A percentile compares a stretch with the other conserved stretches of the same genome.
These are phyloP conservation scores for Suhomyces coccinellae DNA, from an alignment of 1,139 yeast species.

Conservation along the genomic window DNA sequence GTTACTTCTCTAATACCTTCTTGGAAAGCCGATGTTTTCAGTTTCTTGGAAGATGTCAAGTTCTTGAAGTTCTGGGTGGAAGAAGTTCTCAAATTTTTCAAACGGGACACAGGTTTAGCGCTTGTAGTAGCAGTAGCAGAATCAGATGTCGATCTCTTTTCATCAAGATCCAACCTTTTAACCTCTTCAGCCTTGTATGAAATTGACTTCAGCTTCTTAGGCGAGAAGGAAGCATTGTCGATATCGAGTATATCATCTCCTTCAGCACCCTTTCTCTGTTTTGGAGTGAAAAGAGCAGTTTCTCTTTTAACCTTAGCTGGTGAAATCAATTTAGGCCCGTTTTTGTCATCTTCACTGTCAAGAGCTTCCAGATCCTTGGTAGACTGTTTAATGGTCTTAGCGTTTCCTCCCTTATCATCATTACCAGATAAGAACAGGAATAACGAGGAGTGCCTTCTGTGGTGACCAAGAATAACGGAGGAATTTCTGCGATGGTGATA, in stretches of 20 bases:
- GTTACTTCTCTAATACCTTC: constrained; percentile 82
- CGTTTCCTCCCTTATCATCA: constrained; percentile 14
- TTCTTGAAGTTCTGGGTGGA: constrained; percentile 47
- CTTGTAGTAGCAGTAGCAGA: constrained; percentile 17
- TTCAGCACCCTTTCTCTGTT: constrained; percentile 13
- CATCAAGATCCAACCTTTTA: constrained; percentile 23
- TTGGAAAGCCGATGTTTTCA: constrained; percentile 87
- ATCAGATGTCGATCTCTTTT: constrained; percentile 39
- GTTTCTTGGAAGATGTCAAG: constrained; percentile 46
- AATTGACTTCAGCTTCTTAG: constrained; percentile 37
- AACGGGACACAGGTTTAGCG: constrained; percentile 25
- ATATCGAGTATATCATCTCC: constrained; percentile 27
- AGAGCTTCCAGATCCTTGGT: not conserved
- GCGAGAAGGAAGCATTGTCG: constrained; percentile 35
- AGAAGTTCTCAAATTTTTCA: constrained; percentile 44
- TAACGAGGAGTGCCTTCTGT: constrained; percentile 48
- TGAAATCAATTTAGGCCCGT: constrained; percentile 20
- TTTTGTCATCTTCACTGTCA: constrained; percentile 6
- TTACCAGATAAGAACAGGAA: constrained; percentile 44
- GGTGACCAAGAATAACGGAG: constrained; percentile 24
- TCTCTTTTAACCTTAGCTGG: constrained; percentile 30
- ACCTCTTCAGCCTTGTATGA: constrained; percentile 19
- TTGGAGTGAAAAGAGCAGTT: constrained; percentile 14
- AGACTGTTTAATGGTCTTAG: not conserved
- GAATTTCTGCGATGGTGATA: constrained; percentile 38